A percentile compares a stretch with the other conserved stretches of the same genome.
phyloP scores from a whole-genome alignment of 164 flowering plant genomes.

The Platanus orientalis region DNA sequence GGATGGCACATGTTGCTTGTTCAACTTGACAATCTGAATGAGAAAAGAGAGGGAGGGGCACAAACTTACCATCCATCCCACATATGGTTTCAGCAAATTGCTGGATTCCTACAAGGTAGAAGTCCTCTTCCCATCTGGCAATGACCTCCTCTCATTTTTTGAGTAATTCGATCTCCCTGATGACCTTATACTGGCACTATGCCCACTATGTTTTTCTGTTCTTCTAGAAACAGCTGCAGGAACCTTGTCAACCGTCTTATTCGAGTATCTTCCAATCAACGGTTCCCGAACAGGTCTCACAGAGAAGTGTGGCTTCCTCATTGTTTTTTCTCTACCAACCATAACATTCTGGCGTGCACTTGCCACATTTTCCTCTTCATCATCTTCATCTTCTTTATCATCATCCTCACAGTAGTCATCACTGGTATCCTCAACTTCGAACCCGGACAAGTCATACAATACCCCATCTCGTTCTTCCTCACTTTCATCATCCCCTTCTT shows the following conservation, averaged over 20 bases:
- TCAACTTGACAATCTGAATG: no score
- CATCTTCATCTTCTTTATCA: constrained; percentile 6
- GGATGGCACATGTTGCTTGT: no score
- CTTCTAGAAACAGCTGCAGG: constrained; percentile 11
- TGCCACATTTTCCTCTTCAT: constrained; percentile 18
- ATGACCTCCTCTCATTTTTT: constrained; percentile 3
- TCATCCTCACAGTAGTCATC: constrained; percentile 9
- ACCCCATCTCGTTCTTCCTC: constrained; percentile 18
- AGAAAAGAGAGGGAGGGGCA: no score
- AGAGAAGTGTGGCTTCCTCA: constrained; percentile 2
- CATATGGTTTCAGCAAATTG: no score
- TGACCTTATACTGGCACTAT: constrained; percentile 7
- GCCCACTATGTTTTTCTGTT: constrained; percentile 11
- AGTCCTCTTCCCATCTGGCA: not conserved
- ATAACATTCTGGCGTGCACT: constrained; percentile 1
- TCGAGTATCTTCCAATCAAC: constrained; percentile 8
- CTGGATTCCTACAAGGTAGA: not conserved
- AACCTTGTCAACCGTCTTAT: constrained; percentile 12
- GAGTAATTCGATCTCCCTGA: constrained; percentile 8
- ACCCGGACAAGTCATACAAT: not conserved
- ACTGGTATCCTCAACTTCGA: constrained; percentile 1
- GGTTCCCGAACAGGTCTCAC: constrained; percentile 13
- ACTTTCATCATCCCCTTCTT: constrained; percentile 12
- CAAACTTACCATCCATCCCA: no score
- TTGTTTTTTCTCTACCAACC: constrained; percentile 11